Base-by-base conservation (phyloP, 768 basidiomycete genomes). In the Lentinula detonsa region DNA sequence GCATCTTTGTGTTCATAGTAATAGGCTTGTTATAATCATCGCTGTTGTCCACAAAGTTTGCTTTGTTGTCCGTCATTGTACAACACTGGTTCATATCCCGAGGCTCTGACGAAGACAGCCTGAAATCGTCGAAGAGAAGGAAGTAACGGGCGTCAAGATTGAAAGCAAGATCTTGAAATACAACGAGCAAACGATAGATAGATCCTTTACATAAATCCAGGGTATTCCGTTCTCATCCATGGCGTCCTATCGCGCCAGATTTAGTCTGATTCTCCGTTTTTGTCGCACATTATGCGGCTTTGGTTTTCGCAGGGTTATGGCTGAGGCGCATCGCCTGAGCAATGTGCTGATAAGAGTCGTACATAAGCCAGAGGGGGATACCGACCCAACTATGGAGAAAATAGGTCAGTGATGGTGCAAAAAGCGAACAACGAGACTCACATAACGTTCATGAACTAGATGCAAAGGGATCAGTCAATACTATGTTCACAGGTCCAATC, bases 381-480 rank as follows among this genome's bases (percentile, higher is more conserved):
- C 83, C 67, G 33, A 94, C 91, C 92, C 92, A 94, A 59, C 91
- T 93, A 66, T 11, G 60, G 58, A 45, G 52, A 9, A 57, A 35
- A 28, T 31, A 34, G 60, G 28, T 60, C 39, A 63, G 53, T 52
- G 15, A 39, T 58, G 52, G 49, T 52, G 40, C 37, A 23, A 7
- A 23, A 23, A 58, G 39, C n/a, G 34, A 16, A 45, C 10, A 48
- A 21, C 8, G 51, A 28, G 37, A 76, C 86, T 71, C 68, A 91
- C 89, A 93, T 84, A 54, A 80, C 61, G 66, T 93, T 93, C 89
- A 93, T 90, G 68, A 92, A 84, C 90, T 93, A 64, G 23, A 34
- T 28, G 34, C 59, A 43, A 28, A 52, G 52, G n/a, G 43, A 13
- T 39, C 9, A 35, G 31, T 57, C 45, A 50, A n/a, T 16, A 16